These are phyloP conservation scores for Trapa bicornis DNA, from an alignment of 345 rosid species.

Conservation along the genomic window DNA sequence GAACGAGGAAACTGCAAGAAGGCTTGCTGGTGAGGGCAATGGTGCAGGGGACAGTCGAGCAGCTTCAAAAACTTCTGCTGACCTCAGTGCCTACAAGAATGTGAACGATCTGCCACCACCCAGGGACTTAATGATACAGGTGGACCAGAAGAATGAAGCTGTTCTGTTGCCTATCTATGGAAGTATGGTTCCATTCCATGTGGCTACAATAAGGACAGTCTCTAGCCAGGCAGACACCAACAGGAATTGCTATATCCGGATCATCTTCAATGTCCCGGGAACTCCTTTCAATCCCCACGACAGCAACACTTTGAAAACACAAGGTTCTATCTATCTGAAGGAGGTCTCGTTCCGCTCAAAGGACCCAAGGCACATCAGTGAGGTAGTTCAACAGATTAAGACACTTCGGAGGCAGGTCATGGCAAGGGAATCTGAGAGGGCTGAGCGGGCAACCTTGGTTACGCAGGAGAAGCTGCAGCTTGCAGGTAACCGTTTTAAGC, in stretches of 20 bases:
- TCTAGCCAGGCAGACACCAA: conserved; percentile 86
- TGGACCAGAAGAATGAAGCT: conserved; percentile 86
- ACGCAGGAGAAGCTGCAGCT: conserved; percentile 80
- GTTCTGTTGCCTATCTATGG: conserved; percentile 79
- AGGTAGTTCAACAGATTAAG: conserved; percentile 70
- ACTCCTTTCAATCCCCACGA: conserved; percentile 78
- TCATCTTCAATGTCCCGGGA: conserved; percentile 76
- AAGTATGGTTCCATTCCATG: conserved; percentile 86
- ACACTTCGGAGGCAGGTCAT: conserved; percentile 65
- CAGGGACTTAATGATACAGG: conserved; percentile 56
- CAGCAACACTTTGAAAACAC: conserved; percentile 47
- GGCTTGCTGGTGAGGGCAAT: conserved; percentile 73
- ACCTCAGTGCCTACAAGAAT: conserved; percentile 76
- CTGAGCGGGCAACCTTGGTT: conserved; percentile 88
- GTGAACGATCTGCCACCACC: conserved; percentile 77
- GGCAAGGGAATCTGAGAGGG: conserved; percentile 84
- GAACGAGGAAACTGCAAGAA: conserved; percentile 90
- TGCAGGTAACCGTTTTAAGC: conserved; percentile 76
- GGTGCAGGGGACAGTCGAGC: conserved; percentile 53
- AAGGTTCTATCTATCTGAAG: conserved; percentile 65
- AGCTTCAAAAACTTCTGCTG: conserved; percentile 43
- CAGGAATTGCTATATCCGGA: conserved; percentile 67
- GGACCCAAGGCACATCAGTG: conserved; percentile 83
- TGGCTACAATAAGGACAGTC: conserved; percentile 74
- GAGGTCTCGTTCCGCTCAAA: conserved; percentile 84